Base-by-base conservation (phyloP, 306 rosid genomes). In the Senna siamea region DNA sequence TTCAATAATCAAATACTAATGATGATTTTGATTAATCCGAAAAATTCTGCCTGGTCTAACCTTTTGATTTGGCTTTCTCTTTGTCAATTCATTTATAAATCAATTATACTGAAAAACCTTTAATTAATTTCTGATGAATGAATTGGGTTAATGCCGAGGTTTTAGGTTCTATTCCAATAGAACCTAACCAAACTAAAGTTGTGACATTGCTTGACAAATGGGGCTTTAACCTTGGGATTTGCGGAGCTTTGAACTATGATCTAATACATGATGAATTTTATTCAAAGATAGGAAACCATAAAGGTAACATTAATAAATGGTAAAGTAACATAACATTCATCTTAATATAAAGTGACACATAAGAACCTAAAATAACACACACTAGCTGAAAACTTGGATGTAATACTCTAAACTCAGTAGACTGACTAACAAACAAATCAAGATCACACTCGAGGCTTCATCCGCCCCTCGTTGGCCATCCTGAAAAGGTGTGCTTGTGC, bases 391-490 rank as follows among this genome's bases (percentile, higher is more conserved):
- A 53, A 60, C 68, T 70, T 56, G 63, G 63, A 74, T 62, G 65
- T 55, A 65, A 77, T 58, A 75, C 17, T 17, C 74, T 76, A 46
- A 40, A 46, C 59, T 64, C 10, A 64, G 64, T 22, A 53, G 65
- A 76, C 77, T 53, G 19, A 53, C 22, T 78, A 62, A 57, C 15
- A 32, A 52, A 74, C 13, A 38, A 77, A 72, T 32, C 40, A 48
- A 35, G 44, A 47, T 88, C 86, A 92, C 55, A 80, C 80, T 77
- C 89, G 64, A 22, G 88, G 84, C 83, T 87, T 89, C 70, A 86
- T 76, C 32, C 60, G 70, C 15, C 96, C 94, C 75, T 93, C 96
- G 8, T 93, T 93, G 74, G 98, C 98, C 74, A 84, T 72, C 88
- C 85, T 86, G 92, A 91, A 93, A 65, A 82, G 78, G 10, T 70